A percentile compares a stretch with the other conserved stretches of the same genome.
These are phyloP conservation scores for Tylopilus cervinicoccineus DNA, from an alignment of 768 basidiomycete genomes.

Conservation along the genomic window DNA sequence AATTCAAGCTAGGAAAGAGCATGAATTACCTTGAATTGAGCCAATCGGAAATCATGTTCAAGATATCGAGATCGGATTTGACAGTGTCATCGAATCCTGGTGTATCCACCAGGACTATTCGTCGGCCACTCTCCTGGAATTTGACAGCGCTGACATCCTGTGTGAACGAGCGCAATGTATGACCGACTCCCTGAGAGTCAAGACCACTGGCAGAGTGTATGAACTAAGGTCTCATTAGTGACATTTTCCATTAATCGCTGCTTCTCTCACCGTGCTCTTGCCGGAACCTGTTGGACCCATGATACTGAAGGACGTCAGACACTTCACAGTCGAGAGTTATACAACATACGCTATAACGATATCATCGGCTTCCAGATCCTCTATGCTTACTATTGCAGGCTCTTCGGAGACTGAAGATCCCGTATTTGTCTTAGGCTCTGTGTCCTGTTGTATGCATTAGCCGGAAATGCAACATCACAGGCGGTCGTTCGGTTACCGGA, in stretches of 20 bases:
- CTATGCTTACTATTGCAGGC: background rate
- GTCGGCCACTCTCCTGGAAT: background rate
- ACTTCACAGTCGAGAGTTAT: background rate
- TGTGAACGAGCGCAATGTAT: constrained; percentile 10
- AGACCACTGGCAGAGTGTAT: constrained; percentile 6
- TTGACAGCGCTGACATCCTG: constrained; percentile 3
- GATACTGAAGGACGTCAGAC: constrained; percentile 12
- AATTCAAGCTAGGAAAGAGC: background rate
- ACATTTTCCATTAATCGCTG: background rate
- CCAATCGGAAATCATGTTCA: constrained; percentile 14
- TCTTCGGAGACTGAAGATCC: background rate
- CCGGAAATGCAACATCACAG: background rate
- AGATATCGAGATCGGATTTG: constrained; percentile 11
- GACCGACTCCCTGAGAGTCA: constrained; percentile 2
- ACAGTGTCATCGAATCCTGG: constrained; percentile 22
- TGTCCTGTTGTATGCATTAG: background rate
- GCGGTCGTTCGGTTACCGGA: background rate
- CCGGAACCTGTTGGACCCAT: constrained; percentile 21
- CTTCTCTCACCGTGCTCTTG: constrained; percentile 11
- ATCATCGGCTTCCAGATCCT: background rate
- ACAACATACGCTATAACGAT: too few species aligned
- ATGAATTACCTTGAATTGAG: constrained; percentile 6
- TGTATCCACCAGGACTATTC: constrained; percentile 23
- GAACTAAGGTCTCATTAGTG: constrained; percentile 7
- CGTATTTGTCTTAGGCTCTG: background rate